These are phyloP conservation scores for Stagonosporopsis vannaccii DNA, from an alignment of 2,329 filamentous ascomycete species.

Conservation along the genomic window DNA sequence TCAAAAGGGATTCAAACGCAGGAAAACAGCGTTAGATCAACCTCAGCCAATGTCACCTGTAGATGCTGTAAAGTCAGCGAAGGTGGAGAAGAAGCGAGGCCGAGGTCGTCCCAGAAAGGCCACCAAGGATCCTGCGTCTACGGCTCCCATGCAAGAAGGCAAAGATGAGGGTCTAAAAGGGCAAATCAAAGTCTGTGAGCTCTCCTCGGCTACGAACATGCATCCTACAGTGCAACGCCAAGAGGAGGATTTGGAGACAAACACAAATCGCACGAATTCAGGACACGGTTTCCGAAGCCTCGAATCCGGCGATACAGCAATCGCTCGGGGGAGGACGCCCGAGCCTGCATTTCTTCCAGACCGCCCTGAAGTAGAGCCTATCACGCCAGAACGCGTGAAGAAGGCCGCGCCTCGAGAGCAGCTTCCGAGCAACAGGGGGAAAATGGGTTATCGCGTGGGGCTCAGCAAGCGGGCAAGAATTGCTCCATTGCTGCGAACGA, in stretches of 20 bases:
- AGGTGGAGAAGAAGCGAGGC: conserved; percentile 36
- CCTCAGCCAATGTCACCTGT: conserved; percentile 9
- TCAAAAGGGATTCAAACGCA: conserved; percentile 31
- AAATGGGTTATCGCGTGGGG: conserved; percentile 56
- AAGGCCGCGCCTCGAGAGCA: conserved; percentile 15
- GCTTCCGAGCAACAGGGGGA: conserved; percentile 45
- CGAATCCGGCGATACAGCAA: background rate
- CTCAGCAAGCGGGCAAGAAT: conserved; percentile 59
- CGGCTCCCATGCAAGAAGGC: conserved; percentile 9
- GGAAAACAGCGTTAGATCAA: conserved; percentile 29
- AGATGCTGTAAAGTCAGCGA: background rate
- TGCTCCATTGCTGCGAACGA: conserved; percentile 55
- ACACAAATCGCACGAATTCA: background rate
- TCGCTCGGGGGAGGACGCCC: background rate
- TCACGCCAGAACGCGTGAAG: conserved; percentile 18
- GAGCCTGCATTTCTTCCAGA: conserved; percentile 2
- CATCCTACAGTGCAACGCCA: background rate
- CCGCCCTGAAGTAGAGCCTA: conserved; percentile 27
- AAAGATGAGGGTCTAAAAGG: background rate
- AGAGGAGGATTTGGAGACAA: background rate
- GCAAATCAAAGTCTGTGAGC: background rate
- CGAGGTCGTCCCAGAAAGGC: conserved; percentile 45
- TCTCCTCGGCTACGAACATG: background rate
- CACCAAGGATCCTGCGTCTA: conserved; percentile 2
- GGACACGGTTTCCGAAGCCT: background rate